Evolutionary conservation across 176 grass and related monocot species (phyloP).

Genomic region (Phoenix dactylifera): DNA sequence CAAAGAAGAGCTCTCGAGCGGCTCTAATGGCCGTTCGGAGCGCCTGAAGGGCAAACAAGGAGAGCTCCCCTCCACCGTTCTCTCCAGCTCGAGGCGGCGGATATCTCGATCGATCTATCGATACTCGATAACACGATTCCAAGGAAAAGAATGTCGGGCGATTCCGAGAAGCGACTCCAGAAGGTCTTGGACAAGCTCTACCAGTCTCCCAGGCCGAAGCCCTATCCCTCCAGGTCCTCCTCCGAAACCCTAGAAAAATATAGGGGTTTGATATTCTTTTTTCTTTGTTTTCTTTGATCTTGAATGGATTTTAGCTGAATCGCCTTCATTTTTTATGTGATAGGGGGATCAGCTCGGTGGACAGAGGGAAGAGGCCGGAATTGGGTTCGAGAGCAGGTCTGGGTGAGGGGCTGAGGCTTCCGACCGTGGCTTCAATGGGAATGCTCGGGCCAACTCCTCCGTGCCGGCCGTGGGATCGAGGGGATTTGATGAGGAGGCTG

Average conservation of each 20-base stretch:
- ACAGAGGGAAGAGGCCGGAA: slow-evolving; percentile 24
- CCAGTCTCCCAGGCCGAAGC: slow-evolving; percentile 51
- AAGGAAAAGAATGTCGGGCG: slow-evolving; percentile 5
- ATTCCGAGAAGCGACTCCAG: slow-evolving; percentile 75
- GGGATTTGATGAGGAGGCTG: slow-evolving; percentile 64
- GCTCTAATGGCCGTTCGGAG: too few species aligned
- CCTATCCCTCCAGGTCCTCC: slow-evolving; percentile 38
- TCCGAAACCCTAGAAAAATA: slow-evolving; percentile 1
- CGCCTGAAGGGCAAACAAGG: too few species aligned
- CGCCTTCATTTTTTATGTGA: slow-evolving; percentile 18
- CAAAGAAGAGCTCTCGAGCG: too few species aligned
- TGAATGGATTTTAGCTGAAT: background rate
- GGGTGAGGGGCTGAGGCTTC: slow-evolving; percentile 44
- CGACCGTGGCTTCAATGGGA: slow-evolving; percentile 29
- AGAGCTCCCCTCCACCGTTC: too few species aligned
- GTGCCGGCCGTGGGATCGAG: slow-evolving; percentile 88
- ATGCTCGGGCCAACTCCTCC: slow-evolving; percentile 36
- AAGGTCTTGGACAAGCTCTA: slow-evolving; percentile 95
- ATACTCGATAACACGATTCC: too few species aligned
- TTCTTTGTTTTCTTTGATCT: background rate
- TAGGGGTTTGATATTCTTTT: background rate
- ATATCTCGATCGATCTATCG: too few species aligned
- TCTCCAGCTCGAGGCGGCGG: too few species aligned
- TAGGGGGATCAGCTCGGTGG: slow-evolving; percentile 17
- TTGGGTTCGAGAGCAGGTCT: slow-evolving; percentile 36